Conservation (phyloP, 805 yeast genomes). For the Myxozyma sirexii region DNA sequence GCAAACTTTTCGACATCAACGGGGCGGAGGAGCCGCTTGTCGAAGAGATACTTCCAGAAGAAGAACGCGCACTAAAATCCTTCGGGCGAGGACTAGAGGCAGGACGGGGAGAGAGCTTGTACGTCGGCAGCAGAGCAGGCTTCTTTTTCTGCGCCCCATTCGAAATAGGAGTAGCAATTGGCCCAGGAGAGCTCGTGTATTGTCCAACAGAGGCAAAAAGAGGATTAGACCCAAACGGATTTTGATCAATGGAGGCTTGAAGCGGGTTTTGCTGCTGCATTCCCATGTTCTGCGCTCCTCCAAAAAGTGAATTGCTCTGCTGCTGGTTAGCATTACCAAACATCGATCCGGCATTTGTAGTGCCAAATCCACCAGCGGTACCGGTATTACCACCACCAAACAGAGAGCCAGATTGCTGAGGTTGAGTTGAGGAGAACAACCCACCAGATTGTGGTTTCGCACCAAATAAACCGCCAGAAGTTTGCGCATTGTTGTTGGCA, state of each 20-base stretch:
- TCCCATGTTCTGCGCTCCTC: slow-evolving; percentile 9
- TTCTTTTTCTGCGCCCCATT: slow-evolving; percentile 54
- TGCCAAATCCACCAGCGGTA: slow-evolving; percentile 51
- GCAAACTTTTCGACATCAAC: slow-evolving; percentile 26
- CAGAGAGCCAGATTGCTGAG: slow-evolving; percentile 22
- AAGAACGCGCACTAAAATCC: slow-evolving; percentile 15
- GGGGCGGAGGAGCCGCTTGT: slow-evolving; percentile 12
- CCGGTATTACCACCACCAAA: slow-evolving; percentile 39
- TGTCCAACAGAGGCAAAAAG: slow-evolving; percentile 52
- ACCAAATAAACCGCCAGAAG: slow-evolving; percentile 41
- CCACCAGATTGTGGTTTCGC: slow-evolving; percentile 36
- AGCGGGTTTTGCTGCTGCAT: slow-evolving; percentile 39
- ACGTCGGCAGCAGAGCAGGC: slow-evolving; percentile 61
- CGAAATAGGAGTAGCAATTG: slow-evolving; percentile 52
- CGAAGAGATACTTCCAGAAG: slow-evolving; percentile 14
- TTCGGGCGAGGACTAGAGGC: slow-evolving; percentile 45
- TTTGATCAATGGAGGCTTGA: slow-evolving; percentile 48
- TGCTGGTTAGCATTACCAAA: slow-evolving; percentile 32
- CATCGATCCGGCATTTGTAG: slow-evolving; percentile 29
- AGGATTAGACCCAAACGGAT: slow-evolving; percentile 82
- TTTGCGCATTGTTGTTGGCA: slow-evolving; percentile 25
- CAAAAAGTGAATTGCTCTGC: slow-evolving; percentile 32
- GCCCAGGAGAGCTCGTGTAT: slow-evolving; percentile 47
- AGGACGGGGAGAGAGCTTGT: slow-evolving; percentile 66
- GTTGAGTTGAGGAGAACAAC: slow-evolving; percentile 35